phyloP scores from a whole-genome alignment of 441 rosid genomes.

The Aleurites moluccanus region DNA sequence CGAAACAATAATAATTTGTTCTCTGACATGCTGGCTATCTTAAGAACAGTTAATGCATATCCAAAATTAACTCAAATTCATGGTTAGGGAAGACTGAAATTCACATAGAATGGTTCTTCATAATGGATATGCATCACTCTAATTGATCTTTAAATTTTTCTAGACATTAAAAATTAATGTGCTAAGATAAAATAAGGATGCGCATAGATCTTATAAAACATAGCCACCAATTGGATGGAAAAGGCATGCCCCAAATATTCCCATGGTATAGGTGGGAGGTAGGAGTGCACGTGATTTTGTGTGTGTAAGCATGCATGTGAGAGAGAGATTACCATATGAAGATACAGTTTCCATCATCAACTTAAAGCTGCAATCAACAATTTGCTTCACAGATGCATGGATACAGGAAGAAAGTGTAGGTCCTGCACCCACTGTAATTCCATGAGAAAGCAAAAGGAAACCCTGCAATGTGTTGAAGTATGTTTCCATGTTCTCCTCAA shows the following conservation, averaged over 20 bases:
- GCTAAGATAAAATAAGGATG: not conserved
- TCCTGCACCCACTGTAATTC: conserved; percentile 78
- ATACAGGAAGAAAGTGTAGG: conserved; percentile 70
- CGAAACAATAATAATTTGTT: not conserved
- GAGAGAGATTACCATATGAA: conserved; percentile 50
- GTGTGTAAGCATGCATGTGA: too few relatives aligned
- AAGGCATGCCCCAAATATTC: conserved; percentile 6
- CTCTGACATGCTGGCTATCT: not conserved
- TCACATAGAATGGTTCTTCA: not conserved
- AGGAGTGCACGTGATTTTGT: not conserved
- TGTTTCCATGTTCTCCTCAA: conserved; percentile 67
- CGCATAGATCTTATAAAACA: not conserved
- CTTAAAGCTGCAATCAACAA: conserved; percentile 84
- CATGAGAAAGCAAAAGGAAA: conserved; percentile 73
- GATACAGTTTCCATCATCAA: conserved; percentile 71
- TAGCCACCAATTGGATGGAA: not conserved
- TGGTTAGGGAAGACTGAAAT: too few relatives aligned
- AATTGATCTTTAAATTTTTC: conserved; percentile 1
- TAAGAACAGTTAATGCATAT: not conserved
- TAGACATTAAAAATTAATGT: not conserved
- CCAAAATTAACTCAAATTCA: not conserved
- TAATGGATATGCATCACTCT: not conserved
- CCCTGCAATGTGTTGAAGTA: conserved; percentile 83
- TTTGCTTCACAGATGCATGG: conserved; percentile 62
- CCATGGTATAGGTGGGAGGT: not conserved